Evolutionary conservation across 2,329 filamentous ascomycete species (phyloP).

Genomic region (Leptoxyphium fumago): DNA sequence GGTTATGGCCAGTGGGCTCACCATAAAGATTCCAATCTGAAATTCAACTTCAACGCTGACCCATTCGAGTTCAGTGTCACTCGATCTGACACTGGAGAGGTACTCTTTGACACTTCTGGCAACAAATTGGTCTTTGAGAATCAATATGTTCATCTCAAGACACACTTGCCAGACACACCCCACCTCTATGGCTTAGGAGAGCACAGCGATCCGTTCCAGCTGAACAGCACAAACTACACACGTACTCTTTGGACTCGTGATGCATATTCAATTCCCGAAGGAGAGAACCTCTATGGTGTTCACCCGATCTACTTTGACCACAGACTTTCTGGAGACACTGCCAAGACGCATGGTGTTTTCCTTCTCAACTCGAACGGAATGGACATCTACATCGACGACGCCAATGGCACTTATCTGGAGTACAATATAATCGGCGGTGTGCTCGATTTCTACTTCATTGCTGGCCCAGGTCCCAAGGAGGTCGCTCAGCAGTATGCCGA

Average conservation of each 20-base stretch:
- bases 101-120: conserved; percentile 52
- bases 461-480: conserved; percentile 27
- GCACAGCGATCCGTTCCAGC: conserved; percentile 43
- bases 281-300: conserved; percentile 51
- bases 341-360: conserved; percentile 45
- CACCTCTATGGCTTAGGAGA: conserved; percentile 66
- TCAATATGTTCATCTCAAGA: conserved; percentile 58
- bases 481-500: conserved; percentile 32
- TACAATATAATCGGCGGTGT: conserved; percentile 65
- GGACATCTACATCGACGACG: conserved; percentile 57
- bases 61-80: conserved; percentile 53
- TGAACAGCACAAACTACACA: conserved; percentile 52
- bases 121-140: conserved; percentile 55
- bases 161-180: conserved; percentile 49
- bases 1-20: conserved; percentile 23
- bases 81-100: conserved; percentile 38
- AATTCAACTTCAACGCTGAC: conserved; percentile 35
- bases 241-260: conserved; percentile 55
- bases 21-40: conserved; percentile 29
- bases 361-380: conserved; percentile 56
- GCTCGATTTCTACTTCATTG: conserved; percentile 43
- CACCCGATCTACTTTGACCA: conserved; percentile 61
- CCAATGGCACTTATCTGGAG: conserved; percentile 51
- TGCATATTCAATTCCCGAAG: conserved; percentile 41
- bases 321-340: conserved; percentile 33